phyloP scores from a whole-genome alignment of 1,284 basidiomycete species.

The Cutaneotrichosporon sp. region DNA sequence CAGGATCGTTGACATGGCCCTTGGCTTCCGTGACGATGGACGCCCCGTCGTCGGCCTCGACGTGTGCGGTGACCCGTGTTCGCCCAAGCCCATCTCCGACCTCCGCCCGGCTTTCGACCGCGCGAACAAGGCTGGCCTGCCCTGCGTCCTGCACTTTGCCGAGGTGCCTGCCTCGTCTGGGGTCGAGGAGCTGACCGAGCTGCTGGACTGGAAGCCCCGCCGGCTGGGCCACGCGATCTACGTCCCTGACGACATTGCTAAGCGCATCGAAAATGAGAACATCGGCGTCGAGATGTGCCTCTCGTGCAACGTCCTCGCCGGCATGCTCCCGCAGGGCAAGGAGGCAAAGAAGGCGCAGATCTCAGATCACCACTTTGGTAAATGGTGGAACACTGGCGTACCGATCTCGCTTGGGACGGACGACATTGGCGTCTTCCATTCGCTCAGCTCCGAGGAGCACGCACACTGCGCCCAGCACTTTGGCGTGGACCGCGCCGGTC shows the following conservation, averaged over 20 bases:
- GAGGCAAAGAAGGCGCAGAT: neutral
- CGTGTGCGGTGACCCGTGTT: constrained; percentile 67
- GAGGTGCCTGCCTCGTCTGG: constrained; percentile 55
- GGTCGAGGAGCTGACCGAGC: constrained; percentile 57
- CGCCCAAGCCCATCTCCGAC: constrained; percentile 57
- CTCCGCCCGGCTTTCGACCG: constrained; percentile 56
- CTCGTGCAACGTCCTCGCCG: constrained; percentile 64
- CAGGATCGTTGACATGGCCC: constrained; percentile 63
- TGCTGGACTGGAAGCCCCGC: constrained; percentile 62
- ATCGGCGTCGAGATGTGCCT: constrained; percentile 75
- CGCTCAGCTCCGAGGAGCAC: constrained; percentile 23
- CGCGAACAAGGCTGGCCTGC: constrained; percentile 39
- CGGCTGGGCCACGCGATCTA: constrained; percentile 77
- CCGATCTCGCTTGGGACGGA: constrained; percentile 30
- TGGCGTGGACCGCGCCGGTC: constrained; percentile 12
- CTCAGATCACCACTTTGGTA: constrained; percentile 30
- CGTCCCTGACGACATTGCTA: constrained; percentile 56
- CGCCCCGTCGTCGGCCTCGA: constrained; percentile 69
- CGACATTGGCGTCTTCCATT: constrained; percentile 34
- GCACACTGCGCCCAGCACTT: constrained; percentile 25
- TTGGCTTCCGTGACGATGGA: constrained; percentile 56
- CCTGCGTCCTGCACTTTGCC: constrained; percentile 66
- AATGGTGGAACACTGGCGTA: constrained; percentile 26
- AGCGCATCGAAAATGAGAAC: constrained; percentile 55
- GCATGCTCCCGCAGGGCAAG: constrained; percentile 23